Percentiles rank a stretch among this genome's conserved stretches.
Conservation (phyloP, 2,329 filamentous ascomycete genomes). For the Trichoderma pleuroti region DNA sequence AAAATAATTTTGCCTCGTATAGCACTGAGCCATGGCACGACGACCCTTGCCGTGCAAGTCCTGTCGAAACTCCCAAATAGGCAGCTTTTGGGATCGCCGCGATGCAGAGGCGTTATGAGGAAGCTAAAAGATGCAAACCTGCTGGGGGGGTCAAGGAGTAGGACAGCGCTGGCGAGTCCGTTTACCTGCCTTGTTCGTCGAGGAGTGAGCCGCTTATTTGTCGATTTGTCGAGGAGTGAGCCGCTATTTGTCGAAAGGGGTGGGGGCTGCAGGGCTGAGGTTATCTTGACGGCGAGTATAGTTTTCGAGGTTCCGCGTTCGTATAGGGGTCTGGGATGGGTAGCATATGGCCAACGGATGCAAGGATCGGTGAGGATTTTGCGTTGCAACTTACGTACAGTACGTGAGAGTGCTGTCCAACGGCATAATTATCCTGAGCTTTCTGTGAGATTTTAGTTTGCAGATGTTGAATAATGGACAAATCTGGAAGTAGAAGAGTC, state of each 20-base stretch:
- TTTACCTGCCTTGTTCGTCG: conserved; percentile 2
- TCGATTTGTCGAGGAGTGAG: neutral
- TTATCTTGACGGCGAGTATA: neutral
- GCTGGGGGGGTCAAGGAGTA: neutral
- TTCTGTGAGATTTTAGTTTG: conserved; percentile 11
- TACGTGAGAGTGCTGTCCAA: neutral
- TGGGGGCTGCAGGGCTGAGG: neutral
- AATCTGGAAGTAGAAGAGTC: neutral
- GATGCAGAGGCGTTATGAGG: neutral
- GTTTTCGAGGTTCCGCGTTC: neutral
- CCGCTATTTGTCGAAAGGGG: neutral
- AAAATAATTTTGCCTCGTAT: conserved; percentile 16
- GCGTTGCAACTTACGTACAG: neutral
- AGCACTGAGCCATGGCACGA: neutral
- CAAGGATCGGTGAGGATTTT: neutral
- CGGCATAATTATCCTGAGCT: neutral
- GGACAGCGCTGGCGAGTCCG: neutral
- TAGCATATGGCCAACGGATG: neutral
- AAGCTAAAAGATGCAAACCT: neutral
- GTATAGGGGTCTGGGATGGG: neutral
- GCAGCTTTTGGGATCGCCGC: conserved; percentile 7
- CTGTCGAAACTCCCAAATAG: neutral
- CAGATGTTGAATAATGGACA: neutral
- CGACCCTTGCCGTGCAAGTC: neutral
- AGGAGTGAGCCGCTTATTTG: neutral